phyloP scores from a whole-genome alignment of 1,284 basidiomycete genomes.

The Naganishia liquefaciens region DNA sequence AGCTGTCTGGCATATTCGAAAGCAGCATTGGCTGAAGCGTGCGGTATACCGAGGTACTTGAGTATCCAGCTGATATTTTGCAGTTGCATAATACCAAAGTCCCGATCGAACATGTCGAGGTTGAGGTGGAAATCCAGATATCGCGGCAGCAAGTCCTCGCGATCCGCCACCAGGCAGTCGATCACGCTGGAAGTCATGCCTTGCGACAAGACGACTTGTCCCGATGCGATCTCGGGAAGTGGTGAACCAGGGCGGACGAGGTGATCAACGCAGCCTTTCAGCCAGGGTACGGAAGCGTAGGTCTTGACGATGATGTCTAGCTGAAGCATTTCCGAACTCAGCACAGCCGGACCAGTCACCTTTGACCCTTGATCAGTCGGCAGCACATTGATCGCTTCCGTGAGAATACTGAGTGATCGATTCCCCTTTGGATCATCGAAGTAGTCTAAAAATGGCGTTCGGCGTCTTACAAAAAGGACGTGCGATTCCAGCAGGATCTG shows the following conservation, averaged over 20 bases:
- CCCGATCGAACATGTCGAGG: conserved; percentile 13
- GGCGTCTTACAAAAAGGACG: conserved; percentile 86
- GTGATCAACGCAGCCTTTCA: conserved; percentile 10
- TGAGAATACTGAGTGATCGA: conserved; percentile 78
- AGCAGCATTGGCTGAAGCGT: conserved; percentile 9
- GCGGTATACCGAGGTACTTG: not conserved
- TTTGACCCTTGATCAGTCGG: conserved; percentile 24
- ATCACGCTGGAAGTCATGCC: conserved; percentile 6
- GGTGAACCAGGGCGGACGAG: not conserved
- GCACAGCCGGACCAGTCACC: conserved; percentile 4
- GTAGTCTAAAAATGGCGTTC: conserved; percentile 88
- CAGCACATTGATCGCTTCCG: conserved; percentile 62
- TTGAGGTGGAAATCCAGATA: conserved; percentile 24
- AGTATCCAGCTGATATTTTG: conserved; percentile 4
- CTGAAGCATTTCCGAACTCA: conserved; percentile 9
- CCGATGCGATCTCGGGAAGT: not conserved
- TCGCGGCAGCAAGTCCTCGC: conserved; percentile 13
- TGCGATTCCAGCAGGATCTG: conserved; percentile 70
- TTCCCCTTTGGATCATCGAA: conserved; percentile 89
- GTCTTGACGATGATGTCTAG: conserved; percentile 1
- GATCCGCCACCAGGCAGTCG: conserved; percentile 24
- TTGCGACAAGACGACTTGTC: conserved; percentile 19
- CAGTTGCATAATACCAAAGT: conserved; percentile 15
- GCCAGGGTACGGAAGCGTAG: conserved; percentile 1
- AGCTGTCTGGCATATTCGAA: conserved; percentile 5